Conservation (phyloP, 176 grass and related monocot species). For the Poa annua region DNA sequence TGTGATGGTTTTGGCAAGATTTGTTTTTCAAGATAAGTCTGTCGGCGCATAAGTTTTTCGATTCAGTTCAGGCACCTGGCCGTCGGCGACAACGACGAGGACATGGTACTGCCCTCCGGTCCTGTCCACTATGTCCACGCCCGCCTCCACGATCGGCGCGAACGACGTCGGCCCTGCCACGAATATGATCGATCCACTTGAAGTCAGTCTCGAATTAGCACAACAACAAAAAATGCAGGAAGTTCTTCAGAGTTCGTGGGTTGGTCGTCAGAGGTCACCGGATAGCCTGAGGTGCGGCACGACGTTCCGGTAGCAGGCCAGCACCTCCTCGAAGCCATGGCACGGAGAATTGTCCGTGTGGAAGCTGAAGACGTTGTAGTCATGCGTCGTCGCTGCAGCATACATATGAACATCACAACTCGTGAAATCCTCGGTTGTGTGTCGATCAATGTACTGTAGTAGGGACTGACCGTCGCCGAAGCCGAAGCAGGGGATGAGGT, state of each 20-base stretch:
- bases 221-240: background rate
- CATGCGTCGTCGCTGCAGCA: constrained; percentile 74
- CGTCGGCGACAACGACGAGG: constrained; percentile 86
- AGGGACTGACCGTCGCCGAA: constrained; percentile 76
- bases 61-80: constrained; percentile 58
- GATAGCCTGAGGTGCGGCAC: constrained; percentile 75
- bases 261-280: constrained; percentile 38
- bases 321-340: constrained; percentile 93
- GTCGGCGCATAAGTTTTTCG: background rate
- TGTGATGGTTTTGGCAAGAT: background rate
- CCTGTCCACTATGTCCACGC: constrained; percentile 85
- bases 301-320: constrained; percentile 73
- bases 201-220: too few species aligned
- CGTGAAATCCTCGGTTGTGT: background rate
- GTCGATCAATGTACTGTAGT: background rate
- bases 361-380: constrained; percentile 83
- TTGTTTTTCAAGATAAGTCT: background rate
- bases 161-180: constrained; percentile 81
- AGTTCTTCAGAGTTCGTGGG: background rate
- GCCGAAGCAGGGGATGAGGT: constrained; percentile 91
- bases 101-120: constrained; percentile 88
- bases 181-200: too few species aligned
- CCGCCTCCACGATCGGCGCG: constrained; percentile 79
- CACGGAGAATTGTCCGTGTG: constrained; percentile 71
- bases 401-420: background rate